Conservation (phyloP, 1,139 yeast genomes). For the Diutina rugosa region DNA sequence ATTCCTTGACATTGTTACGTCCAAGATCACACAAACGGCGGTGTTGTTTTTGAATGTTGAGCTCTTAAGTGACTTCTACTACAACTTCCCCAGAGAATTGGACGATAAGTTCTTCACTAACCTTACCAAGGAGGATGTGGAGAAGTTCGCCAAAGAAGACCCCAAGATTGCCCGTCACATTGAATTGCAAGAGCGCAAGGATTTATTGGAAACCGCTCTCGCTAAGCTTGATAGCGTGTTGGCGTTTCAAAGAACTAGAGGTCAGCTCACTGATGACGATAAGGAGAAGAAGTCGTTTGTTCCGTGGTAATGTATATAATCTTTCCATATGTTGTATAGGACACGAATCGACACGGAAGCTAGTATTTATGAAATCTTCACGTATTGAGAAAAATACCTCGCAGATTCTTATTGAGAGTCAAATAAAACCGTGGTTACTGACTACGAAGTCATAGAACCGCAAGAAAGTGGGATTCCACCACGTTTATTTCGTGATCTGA, state of each 20-base stretch:
- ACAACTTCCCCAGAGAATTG: slow-evolving; percentile 88
- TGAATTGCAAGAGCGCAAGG: slow-evolving; percentile 88
- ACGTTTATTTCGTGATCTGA: no score
- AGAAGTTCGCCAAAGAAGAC: slow-evolving; percentile 87
- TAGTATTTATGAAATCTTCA: background rate
- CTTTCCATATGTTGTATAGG: background rate
- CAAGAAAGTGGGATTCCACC: no score
- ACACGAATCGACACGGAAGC: background rate
- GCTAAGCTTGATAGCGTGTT: slow-evolving; percentile 72
- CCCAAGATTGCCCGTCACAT: slow-evolving; percentile 82
- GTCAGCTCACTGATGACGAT: background rate
- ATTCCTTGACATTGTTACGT: slow-evolving; percentile 84
- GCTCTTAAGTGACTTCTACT: slow-evolving; percentile 83
- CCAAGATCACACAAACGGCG: slow-evolving; percentile 85
- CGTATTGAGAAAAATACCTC: no score
- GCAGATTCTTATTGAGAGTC: no score
- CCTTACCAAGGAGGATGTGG: slow-evolving; percentile 66
- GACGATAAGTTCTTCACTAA: slow-evolving; percentile 60
- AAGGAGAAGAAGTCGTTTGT: background rate
- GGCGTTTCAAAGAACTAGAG: slow-evolving; percentile 7
- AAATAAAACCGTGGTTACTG: no score
- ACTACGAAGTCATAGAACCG: no score
- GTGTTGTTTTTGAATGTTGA: slow-evolving; percentile 90
- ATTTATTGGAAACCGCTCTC: slow-evolving; percentile 70
- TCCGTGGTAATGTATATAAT: background rate